A percentile compares a stretch with the other conserved stretches of the same genome.
Conservation (phyloP, 2,329 filamentous ascomycete genomes). For the Xylaria hypoxylon region DNA sequence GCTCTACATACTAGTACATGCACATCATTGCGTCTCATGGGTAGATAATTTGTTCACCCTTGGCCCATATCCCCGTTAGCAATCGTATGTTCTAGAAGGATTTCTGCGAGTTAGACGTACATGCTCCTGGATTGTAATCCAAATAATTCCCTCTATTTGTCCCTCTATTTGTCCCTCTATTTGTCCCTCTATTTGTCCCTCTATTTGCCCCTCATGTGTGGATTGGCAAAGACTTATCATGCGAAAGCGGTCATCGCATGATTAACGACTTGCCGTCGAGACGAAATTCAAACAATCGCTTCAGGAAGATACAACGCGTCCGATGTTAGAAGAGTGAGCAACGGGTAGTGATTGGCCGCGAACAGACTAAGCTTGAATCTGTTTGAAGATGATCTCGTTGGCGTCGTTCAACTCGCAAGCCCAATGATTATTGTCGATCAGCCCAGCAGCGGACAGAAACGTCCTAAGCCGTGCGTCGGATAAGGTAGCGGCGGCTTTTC, state of each 20-base stretch:
- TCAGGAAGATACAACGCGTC: background rate
- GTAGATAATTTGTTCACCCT: background rate
- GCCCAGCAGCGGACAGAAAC: slow-evolving; percentile 15
- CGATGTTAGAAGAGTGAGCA: background rate
- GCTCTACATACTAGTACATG: too few species aligned
- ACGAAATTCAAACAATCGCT: background rate
- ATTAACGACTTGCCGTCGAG: background rate
- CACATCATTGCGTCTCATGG: background rate
- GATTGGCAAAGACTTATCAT: background rate
- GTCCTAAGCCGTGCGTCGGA: background rate
- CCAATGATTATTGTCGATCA: slow-evolving; percentile 30
- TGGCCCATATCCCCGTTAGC: background rate
- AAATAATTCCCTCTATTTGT: background rate
- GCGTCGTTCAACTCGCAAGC: slow-evolving; percentile 3
- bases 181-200: slow-evolving; percentile 3
- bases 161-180: slow-evolving; percentile 2
- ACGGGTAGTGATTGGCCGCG: background rate
- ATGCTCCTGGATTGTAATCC: background rate
- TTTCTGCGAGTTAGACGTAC: background rate
- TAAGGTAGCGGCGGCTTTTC: slow-evolving; percentile 33
- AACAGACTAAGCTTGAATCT: background rate
- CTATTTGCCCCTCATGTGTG: background rate
- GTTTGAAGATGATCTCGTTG: slow-evolving; percentile 33
- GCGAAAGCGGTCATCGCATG: background rate
- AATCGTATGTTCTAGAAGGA: background rate